Evolutionary conservation across 352 stramenopile species (phyloP), one percentile per base, ranked within the genome.

Genomic region (Stramenopiles sp.): DNA sequence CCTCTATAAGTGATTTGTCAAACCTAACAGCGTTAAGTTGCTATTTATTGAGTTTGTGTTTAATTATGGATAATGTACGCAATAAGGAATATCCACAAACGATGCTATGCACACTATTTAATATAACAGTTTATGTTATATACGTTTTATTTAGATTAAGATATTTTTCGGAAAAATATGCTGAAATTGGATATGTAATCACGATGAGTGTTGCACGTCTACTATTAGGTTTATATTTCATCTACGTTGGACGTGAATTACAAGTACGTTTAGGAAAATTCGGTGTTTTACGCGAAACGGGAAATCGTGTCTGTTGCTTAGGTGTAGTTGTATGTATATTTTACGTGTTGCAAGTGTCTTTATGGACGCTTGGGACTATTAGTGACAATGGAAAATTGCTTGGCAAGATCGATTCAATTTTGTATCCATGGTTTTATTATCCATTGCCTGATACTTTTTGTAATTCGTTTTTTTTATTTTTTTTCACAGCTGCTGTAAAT

Each of bases 391-490:
- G 53, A 23, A 69, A 20, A 69, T 20, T 20, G 53, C 53, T 69
- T 20, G 53, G 53, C 53, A 27, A 69, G 53, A 27, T 69, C 20
- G 53, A 69, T 69, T 20, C 20, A 20, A 27, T 69, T 23, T 69
- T 69, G 27, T 69, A 69, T 69, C 53, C 53, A 69, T 69, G 53
- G 53, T 69, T 69, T 27, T 69, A 69, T 69, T 69, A 69, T 69
- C 53, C 53, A 69, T 23, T 69, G 20, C 53, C 53, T 23, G 53
- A 69, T 27, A 27, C 27, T 20, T 69, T 69, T 20, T 69, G 53
- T 27, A 69, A 69, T 69, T 20, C 20, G 20, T 69, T 23, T 27
- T 23, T 69, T 27, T 69, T 69, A 27, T 69, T 23, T 27, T 69
- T 69, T 69, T 69, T 69, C 53, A 69, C 53, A 23, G 27, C 27